These are phyloP conservation scores for Citrullus colocynthis DNA, from an alignment of 306 rosid species.

Conservation along the genomic window DNA sequence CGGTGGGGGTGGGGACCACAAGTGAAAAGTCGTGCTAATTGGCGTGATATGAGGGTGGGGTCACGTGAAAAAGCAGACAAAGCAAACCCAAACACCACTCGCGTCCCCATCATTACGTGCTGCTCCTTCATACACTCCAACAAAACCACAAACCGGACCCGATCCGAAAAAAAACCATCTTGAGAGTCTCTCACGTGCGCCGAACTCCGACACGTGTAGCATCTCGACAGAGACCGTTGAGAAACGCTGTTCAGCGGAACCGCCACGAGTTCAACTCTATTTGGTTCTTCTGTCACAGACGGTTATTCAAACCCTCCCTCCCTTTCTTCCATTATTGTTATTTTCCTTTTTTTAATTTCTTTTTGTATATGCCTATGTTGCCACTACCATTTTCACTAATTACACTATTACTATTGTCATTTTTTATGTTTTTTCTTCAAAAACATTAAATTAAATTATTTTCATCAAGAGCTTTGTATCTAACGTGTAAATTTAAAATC, in stretches of 20 bases:
- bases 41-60: conserved; percentile 13
- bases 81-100: neutral
- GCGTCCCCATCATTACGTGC: conserved; percentile 9
- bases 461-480: too few relatives aligned
- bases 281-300: neutral
- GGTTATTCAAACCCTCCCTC: neutral
- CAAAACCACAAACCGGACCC: neutral
- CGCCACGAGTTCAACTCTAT: neutral
- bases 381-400: neutral
- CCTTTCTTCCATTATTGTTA: neutral
- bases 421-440: too few relatives aligned
- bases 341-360: neutral
- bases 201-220: conserved; percentile 14
- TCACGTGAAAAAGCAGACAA: conserved; percentile 19
- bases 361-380: neutral
- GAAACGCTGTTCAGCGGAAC: neutral
- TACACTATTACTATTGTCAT: neutral
- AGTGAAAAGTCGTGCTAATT: conserved; percentile 3
- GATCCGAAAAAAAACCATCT: neutral
- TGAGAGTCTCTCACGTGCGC: conserved; percentile 30
- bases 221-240: neutral
- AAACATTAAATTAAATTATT: too few relatives aligned
- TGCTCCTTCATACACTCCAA: conserved; percentile 1
- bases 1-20: conserved; percentile 3
- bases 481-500: too few relatives aligned